Evolutionary conservation across 192 early-diverging fungal species (phyloP), one percentile per base, ranked within the genome.

Genomic region (Backusella westeae): DNA sequence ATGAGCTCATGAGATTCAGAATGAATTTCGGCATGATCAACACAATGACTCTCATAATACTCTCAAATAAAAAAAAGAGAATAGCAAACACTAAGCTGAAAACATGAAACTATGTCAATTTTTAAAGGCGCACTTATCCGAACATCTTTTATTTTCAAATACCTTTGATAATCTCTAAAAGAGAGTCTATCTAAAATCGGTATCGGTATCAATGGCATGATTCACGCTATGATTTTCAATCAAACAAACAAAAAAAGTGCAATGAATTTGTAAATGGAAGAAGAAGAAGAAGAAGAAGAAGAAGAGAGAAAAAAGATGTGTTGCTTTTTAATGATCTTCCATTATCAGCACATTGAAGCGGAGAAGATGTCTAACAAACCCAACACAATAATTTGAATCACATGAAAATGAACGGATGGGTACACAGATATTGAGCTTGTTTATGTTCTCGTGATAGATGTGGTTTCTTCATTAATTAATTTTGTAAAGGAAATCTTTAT

Each of bases 61-160:
- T 89, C 80, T 96, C 94, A 65, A 90, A 77, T 0, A 94, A 75
- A 35, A 95, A 88, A 63, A 94, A 85, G 75, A 88, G 72, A 34
- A 91, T 77, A 15, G 91, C 89, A 56, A 92, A 76, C 5, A 88
- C 53, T 75, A 92, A 75, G 41, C 78, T 79, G 23, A n/a, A 66
- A n/a, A 68, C 9, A 35, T n/a, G 10, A 49, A 71, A 71, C 17
- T 10, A 39, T 70, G 34, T 42, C 34, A 26, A 21, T 70, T 39
- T 32, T 26, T 14, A 70, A 0, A 42, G 19, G n/a, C 12, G 19
- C 38, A 41, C 26, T 14, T 42, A 12, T 71, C 6, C 41, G 15
- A 56, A n/a, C 2, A 7, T 56, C 2, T 29, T n/a, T 9, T 38
- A 10, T 38, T 23, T 52, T 32, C 0, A 32, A 32, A 32, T 75